These are phyloP conservation scores for Caryocar brasiliense DNA, from an alignment of 441 rosid genomes.

Conservation along the genomic window DNA sequence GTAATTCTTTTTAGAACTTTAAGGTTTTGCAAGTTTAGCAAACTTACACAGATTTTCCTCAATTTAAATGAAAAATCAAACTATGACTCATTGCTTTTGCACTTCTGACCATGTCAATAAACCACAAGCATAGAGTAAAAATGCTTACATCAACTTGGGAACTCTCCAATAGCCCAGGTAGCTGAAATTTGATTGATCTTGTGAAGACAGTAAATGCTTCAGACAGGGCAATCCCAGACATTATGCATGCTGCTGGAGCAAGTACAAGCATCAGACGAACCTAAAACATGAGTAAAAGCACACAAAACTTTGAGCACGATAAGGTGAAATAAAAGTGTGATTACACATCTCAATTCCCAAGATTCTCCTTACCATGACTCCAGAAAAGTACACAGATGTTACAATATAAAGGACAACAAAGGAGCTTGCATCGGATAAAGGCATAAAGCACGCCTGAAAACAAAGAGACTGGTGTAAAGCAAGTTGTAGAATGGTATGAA, in stretches of 20 bases:
- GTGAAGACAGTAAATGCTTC: conserved; percentile 89
- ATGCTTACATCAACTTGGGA: conserved; percentile 47
- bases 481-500: conserved; percentile 1
- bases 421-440: conserved; percentile 96
- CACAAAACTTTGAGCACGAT: background rate
- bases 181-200: conserved; percentile 81
- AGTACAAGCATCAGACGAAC: conserved; percentile 98
- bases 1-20: no score
- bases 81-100: no score
- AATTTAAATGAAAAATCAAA: no score
- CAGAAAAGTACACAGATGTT: conserved; percentile 93
- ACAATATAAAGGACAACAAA: conserved; percentile 83
- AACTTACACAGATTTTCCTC: no score
- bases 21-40: no score
- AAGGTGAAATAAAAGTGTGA: background rate
- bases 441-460: conserved; percentile 90
- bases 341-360: background rate
- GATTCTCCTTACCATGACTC: conserved; percentile 78
- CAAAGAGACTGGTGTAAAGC: conserved; percentile 15
- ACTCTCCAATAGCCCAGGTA: conserved; percentile 33
- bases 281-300: conserved; percentile 32
- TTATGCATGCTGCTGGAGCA: conserved; percentile 99
- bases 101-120: no score
- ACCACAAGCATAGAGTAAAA: background rate
- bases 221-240: conserved; percentile 98